Evolutionary conservation across 768 basidiomycete genomes (phyloP), one percentile per base, ranked within the genome.

Genomic region (Sporobolomyces pararoseus): DNA sequence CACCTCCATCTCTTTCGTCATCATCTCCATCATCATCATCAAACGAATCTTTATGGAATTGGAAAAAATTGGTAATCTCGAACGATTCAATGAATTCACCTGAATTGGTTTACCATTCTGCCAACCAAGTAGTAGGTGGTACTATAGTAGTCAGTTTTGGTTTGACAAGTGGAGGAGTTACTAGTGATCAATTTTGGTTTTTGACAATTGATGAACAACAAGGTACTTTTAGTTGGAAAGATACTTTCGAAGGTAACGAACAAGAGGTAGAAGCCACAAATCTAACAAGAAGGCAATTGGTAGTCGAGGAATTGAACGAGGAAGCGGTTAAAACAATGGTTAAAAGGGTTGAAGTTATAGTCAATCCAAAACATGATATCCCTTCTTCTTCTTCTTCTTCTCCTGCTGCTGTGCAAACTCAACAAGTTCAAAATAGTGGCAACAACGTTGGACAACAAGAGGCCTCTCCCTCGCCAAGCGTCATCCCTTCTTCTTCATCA

Each of bases 121-220:
- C 72, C 6, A 70, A 65, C 7, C 31, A 54, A 27, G 34, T 63
- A 13, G 42, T 25, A 0, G 42, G 51, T 19, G 73, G 53, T 4
- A 53, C 59, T 19, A 60, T 75, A 27, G 64, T 75, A 27, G 58
- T 75, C 39, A 70, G 72, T 5, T 77, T 71, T 60, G 76, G 76
- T 2, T 31, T 77, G 4, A 51, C 50, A 27, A 25, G 50, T 9
- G 57, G 39, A n/a, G 68, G 73, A 59, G 23, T 35, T 37, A 17
- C 19, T 54, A 66, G 53, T 17, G 32, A 42, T 39, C 32, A 66
- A 5, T 54, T 77, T 35, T 73, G 51, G 49, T 77, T 75, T 66
- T 67, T 77, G 32, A 49, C 54, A 13, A 14, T 73, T 35, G 68
- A 73, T 46, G 60, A 61, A 32, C 23, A n/a, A 6, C 46, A n/a